Evolutionary conservation across 768 basidiomycete genomes (phyloP).

Genomic region (Fomitopsis pulvina): DNA sequence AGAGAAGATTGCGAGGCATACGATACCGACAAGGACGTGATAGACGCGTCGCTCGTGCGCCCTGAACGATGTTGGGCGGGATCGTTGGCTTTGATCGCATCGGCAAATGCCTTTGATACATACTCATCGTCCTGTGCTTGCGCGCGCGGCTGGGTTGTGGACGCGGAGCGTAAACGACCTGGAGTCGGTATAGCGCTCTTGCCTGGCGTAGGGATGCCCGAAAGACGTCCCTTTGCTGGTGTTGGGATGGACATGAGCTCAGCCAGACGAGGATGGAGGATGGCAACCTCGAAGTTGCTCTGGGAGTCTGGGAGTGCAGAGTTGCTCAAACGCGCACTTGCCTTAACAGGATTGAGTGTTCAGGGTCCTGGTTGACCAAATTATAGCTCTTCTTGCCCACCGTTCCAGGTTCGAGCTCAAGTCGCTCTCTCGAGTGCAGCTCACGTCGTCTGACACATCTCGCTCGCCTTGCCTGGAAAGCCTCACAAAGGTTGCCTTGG

Average conservation of each 20-base stretch:
- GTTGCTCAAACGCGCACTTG: too few species aligned
- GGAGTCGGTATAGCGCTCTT: slow-evolving; percentile 44
- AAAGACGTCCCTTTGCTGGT: neutral
- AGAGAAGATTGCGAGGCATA: slow-evolving; percentile 34
- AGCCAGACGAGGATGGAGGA: slow-evolving; percentile 1
- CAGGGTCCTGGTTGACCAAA: too few species aligned
- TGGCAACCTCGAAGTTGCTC: too few species aligned
- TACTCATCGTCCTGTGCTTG: slow-evolving; percentile 43
- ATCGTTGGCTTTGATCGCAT: slow-evolving; percentile 77
- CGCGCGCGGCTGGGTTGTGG: slow-evolving; percentile 30
- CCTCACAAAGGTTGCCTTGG: neutral
- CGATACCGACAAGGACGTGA: slow-evolving; percentile 41
- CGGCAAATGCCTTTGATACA: slow-evolving; percentile 66
- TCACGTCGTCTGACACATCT: too few species aligned
- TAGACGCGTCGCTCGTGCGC: slow-evolving; percentile 30
- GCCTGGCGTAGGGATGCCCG: slow-evolving; percentile 38
- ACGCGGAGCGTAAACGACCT: slow-evolving; percentile 60
- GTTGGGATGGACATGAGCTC: slow-evolving; percentile 1
- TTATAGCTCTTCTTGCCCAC: too few species aligned
- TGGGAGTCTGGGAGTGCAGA: too few species aligned
- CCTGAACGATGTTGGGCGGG: slow-evolving; percentile 61
- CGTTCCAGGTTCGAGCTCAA: too few species aligned
- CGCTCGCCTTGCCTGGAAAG: too few species aligned
- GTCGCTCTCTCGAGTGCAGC: too few species aligned
- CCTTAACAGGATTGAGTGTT: too few species aligned